These are phyloP conservation scores for Thinopyrum elongatum DNA, from an alignment of 176 grass and related monocot species.

Conservation along the genomic window DNA sequence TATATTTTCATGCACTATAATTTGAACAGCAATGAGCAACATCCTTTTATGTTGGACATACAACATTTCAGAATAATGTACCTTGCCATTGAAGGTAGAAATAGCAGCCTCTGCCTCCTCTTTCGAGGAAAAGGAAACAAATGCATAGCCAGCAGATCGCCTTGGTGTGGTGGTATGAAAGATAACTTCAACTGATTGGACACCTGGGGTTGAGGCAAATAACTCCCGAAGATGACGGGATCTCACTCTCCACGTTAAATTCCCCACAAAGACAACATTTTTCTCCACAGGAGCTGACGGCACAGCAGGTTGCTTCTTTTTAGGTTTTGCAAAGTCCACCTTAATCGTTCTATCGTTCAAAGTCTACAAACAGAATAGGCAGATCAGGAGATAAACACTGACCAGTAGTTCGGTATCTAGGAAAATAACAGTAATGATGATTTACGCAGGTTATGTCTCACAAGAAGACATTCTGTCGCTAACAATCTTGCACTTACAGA, in stretches of 20 bases:
- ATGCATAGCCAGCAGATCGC: slow-evolving; percentile 86
- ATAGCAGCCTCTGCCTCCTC: slow-evolving; percentile 82
- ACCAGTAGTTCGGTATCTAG: background rate
- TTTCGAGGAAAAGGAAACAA: slow-evolving; percentile 78
- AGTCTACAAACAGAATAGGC: slow-evolving; percentile 41
- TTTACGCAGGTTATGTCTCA: background rate
- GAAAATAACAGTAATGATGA: slow-evolving; percentile 1
- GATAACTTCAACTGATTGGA: slow-evolving; percentile 77
- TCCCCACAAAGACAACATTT: slow-evolving; percentile 73
- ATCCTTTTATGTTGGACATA: background rate
- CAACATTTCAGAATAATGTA: slow-evolving; percentile 36
- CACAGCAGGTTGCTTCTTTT: slow-evolving; percentile 51
- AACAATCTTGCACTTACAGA: slow-evolving; percentile 52
- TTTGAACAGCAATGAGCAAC: background rate
- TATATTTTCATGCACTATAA: background rate
- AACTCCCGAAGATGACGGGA: slow-evolving; percentile 75
- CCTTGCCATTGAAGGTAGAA: slow-evolving; percentile 60
- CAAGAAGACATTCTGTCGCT: background rate
- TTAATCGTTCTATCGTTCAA: slow-evolving; percentile 69
- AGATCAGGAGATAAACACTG: background rate
- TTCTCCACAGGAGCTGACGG: slow-evolving; percentile 30
- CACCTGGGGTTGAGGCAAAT: slow-evolving; percentile 50
- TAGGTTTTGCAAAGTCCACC: slow-evolving; percentile 74
- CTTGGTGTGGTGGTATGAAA: slow-evolving; percentile 76
- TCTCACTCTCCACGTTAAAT: slow-evolving; percentile 76